Conservation (phyloP, 441 rosid genomes). For the Capsella rubella region DNA sequence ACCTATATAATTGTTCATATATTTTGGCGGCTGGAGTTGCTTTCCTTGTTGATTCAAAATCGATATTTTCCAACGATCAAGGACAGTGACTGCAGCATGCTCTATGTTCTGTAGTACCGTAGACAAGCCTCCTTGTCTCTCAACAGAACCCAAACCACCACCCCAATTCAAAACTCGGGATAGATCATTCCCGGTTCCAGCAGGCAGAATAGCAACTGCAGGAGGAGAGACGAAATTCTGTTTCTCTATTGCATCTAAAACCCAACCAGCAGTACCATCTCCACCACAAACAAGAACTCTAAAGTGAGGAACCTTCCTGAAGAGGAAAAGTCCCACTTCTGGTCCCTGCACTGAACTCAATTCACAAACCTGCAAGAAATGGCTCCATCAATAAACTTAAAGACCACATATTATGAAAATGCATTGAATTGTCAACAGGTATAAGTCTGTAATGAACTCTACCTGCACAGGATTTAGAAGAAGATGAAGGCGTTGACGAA, state of each 20-base stretch:
- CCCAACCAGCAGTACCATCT: conserved; percentile 99
- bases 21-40: conserved; percentile 74
- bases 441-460: conserved; percentile 17
- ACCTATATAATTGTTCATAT: conserved; percentile 98
- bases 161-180: conserved; percentile 97
- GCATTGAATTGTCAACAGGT: neutral
- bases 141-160: conserved; percentile 90
- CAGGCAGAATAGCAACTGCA: conserved; percentile 96
- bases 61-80: conserved; percentile 93
- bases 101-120: conserved; percentile 81
- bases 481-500: conserved; percentile 81
- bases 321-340: conserved; percentile 87
- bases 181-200: conserved; percentile 99
- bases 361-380: conserved; percentile 75
- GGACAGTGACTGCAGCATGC: conserved; percentile 95
- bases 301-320: conserved; percentile 95
- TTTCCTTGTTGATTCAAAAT: conserved; percentile 71
- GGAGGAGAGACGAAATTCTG: conserved; percentile 97
- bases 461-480: conserved; percentile 98
- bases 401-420: neutral
- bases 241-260: conserved; percentile 87
- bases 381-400: conserved; percentile 27
- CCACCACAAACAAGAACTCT: conserved; percentile 98
- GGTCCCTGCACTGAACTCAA: conserved; percentile 91
- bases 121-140: conserved; percentile 94